Base-by-base conservation (phyloP, 2,329 filamentous ascomycete genomes). In the Fusarium redolens region DNA sequence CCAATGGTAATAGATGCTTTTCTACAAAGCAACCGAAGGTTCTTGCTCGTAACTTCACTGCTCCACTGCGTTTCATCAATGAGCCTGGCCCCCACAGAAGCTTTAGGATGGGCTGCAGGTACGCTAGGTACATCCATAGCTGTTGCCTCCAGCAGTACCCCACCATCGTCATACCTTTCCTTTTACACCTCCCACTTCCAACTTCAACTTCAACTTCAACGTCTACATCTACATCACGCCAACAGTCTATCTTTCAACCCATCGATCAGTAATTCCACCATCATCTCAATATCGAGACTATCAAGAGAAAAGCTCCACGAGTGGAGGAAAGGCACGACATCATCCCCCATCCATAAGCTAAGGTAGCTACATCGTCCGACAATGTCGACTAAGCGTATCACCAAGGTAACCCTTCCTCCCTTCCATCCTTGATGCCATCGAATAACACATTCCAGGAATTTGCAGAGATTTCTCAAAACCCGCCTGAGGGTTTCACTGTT, bases 401-500 rank as follows among this genome's bases (percentile, higher is more conserved):
- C 79, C 70, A 86, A 86, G 80, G 84, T 82, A 75, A 15, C n/a
- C 20, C 18, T 25, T 28, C 44, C 43, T 58, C 37, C 33, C 51
- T n/a, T 33, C 18, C 40, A 15, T 15, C 38, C 31, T 61, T 47
- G 11, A 25, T 44, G 18, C 20, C 22, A 9, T 33, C 47, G 25
- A 37, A 72, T 59, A 59, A 75, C 68, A 58, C 35, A 22, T 14
- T 18, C 44, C 79, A 90, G 88, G 88, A 90, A 79, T 85, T 86
- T 74, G 81, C 81, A 71, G 86, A 90, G 69, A 85, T 87, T 84
- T 84, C 82, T 58, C 72, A 82, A 66, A 75, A 78, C 41, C 86
- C 88, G 1, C 87, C 87, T 1, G 63, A 78, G 0, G 87, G 86
- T 77, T 86, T 87, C 79, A 79, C 79, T 65, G 76, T 90, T 77